phyloP scores from a whole-genome alignment of 176 grass and related monocot genomes.

The Zoysia pacifica region DNA sequence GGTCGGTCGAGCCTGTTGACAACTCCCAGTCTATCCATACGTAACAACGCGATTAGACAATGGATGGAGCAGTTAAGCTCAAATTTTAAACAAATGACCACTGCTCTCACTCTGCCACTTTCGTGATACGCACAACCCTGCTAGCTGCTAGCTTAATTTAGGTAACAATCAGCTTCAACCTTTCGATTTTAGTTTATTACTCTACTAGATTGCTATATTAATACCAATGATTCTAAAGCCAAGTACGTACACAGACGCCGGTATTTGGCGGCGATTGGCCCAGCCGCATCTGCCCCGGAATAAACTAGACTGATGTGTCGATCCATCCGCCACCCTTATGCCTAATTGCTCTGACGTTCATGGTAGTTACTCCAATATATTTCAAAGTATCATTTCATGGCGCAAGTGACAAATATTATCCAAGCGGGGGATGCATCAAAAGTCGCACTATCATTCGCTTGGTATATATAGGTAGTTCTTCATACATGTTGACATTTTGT shows the following conservation, averaged over 20 bases:
- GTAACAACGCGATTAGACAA: background rate
- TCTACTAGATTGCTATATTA: background rate
- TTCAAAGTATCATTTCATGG: slow-evolving; percentile 5
- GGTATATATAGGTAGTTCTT: too few species aligned
- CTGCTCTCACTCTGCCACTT: background rate
- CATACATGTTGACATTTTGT: too few species aligned
- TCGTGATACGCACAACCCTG: background rate
- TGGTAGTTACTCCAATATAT: background rate
- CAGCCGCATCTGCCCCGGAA: slow-evolving; percentile 24
- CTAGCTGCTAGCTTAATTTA: background rate
- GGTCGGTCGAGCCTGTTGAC: too few species aligned
- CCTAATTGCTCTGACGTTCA: background rate
- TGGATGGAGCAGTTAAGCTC: slow-evolving; percentile 1
- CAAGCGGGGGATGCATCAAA: background rate
- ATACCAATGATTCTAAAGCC: slow-evolving; percentile 12
- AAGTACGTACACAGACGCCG: background rate
- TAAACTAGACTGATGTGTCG: slow-evolving; percentile 47
- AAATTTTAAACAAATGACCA: background rate
- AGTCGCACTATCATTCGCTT: background rate
- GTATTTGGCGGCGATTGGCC: slow-evolving; percentile 31
- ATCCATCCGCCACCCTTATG: slow-evolving; percentile 20
- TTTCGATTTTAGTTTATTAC: background rate
- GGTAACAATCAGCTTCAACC: slow-evolving; percentile 19
- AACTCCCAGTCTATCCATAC: background rate
- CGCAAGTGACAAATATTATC: background rate